Evolutionary conservation across 768 basidiomycete species (phyloP).

Genomic region (Termitomyces sp.): DNA sequence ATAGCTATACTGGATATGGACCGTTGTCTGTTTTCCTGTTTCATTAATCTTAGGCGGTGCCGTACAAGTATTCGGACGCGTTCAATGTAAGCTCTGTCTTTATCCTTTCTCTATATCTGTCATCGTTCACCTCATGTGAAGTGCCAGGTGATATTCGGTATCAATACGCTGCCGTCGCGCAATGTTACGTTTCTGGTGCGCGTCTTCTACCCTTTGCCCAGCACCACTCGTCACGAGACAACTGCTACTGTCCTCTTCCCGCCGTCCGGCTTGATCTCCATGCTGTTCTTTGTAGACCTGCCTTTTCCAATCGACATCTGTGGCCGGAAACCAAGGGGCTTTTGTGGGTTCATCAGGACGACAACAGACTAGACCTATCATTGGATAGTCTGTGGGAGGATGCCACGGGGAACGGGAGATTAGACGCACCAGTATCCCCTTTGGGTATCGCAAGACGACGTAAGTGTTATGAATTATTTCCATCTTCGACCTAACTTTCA

Average conservation of each 20-base stretch:
- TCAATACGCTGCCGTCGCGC: not conserved
- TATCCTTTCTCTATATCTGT: constrained; percentile 1
- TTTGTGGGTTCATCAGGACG: constrained; percentile 3
- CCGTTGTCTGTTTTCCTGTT: not conserved
- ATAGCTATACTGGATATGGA: not conserved
- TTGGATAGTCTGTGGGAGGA: constrained; percentile 10
- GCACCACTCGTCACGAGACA: constrained; percentile 7
- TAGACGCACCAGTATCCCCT: constrained; percentile 14
- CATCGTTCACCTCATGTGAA: not conserved
- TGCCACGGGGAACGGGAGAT: constrained; percentile 3
- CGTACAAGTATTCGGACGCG: not conserved
- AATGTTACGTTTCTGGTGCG: constrained; percentile 1
- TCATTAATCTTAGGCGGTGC: not conserved
- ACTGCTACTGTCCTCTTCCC: not conserved
- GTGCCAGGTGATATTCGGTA: constrained; percentile 5
- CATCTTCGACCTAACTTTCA: constrained; percentile 11
- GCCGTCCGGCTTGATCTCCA: not conserved
- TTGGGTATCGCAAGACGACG: constrained; percentile 6
- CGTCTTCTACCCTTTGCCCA: constrained; percentile 13
- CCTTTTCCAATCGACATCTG: constrained; percentile 4
- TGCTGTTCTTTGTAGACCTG: constrained; percentile 5
- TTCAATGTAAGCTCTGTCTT: constrained; percentile 6
- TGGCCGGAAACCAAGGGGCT: not conserved
- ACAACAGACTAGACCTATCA: not conserved
- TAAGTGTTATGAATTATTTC: constrained; percentile 12